Conservation (phyloP, 129 eudicot species). For the Escallonia herrerae region DNA sequence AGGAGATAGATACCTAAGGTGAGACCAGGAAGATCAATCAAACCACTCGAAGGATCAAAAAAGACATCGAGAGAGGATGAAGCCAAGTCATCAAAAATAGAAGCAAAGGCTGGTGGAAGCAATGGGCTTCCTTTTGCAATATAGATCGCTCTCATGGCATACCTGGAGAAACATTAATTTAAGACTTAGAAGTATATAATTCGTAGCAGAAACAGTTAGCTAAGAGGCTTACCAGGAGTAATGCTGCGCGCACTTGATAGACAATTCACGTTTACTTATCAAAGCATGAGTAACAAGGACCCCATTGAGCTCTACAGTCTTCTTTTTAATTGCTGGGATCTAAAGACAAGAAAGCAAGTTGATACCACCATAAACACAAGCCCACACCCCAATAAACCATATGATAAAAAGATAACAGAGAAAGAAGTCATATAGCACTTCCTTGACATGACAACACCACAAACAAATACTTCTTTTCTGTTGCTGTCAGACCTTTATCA, state of each 20-base stretch:
- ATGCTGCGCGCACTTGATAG: slow-evolving; percentile 94
- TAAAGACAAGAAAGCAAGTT: slow-evolving; percentile 15
- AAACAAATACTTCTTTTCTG: too few species aligned
- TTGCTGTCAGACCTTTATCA: slow-evolving; percentile 60
- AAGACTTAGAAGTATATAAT: slow-evolving; percentile 3
- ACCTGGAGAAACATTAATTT: slow-evolving; percentile 37
- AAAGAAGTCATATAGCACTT: neutral
- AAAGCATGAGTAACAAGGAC: slow-evolving; percentile 92
- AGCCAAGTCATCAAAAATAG: slow-evolving; percentile 90
- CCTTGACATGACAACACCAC: too few species aligned
- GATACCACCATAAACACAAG: neutral
- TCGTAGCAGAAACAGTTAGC: neutral
- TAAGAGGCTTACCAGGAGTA: slow-evolving; percentile 67
- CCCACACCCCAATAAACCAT: neutral
- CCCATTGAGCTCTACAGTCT: slow-evolving; percentile 91
- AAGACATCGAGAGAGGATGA: slow-evolving; percentile 95
- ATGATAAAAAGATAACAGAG: neutral
- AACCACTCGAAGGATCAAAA: slow-evolving; percentile 91
- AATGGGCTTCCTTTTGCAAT: slow-evolving; percentile 93
- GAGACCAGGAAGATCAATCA: slow-evolving; percentile 81
- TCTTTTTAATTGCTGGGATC: slow-evolving; percentile 72
- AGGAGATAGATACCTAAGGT: slow-evolving; percentile 52
- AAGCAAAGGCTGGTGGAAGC: slow-evolving; percentile 96
- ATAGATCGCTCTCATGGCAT: slow-evolving; percentile 86
- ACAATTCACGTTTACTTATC: slow-evolving; percentile 74